Conservation (phyloP, 1,139 yeast species). For the Hyphopichia wangnamkhiaoensis region DNA sequence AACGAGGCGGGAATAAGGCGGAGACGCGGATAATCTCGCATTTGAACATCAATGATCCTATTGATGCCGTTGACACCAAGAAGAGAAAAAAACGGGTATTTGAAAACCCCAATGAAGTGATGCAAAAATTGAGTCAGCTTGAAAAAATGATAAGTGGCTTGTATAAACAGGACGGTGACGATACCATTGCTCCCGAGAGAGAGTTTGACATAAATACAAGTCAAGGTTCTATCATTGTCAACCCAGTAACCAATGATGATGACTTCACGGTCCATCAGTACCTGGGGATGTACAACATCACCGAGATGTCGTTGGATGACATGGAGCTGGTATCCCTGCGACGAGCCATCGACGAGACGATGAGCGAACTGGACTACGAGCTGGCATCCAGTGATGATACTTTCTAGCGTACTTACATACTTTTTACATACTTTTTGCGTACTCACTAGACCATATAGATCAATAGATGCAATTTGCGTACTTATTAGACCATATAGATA, state of each 20-base stretch:
- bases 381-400: too few relatives aligned
- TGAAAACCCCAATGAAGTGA: too few relatives aligned
- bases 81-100: background rate
- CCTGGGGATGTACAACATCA: slow-evolving; percentile 19
- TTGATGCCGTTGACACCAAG: background rate
- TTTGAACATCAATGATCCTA: slow-evolving; percentile 4
- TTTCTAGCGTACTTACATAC: too few relatives aligned
- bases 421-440: too few relatives aligned
- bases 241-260: background rate
- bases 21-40: slow-evolving; percentile 2
- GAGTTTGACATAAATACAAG: too few relatives aligned
- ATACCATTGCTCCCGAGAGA: background rate
- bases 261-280: background rate
- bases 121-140: slow-evolving; percentile 9
- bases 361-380: too few relatives aligned
- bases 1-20: slow-evolving; percentile 4
- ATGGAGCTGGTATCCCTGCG: slow-evolving; percentile 18
- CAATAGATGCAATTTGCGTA: too few relatives aligned
- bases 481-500: too few relatives aligned
- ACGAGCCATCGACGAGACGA: background rate
- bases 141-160: slow-evolving; percentile 6
- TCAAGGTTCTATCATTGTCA: background rate
- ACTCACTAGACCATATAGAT: too few relatives aligned
- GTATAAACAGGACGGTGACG: background rate
- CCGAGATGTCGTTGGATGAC: slow-evolving; percentile 22